Percentiles rank a stretch among this genome's conserved stretches.
phyloP scores from a whole-genome alignment of 2,329 filamentous ascomycete species.

The Gaeumannomyces sp. region DNA sequence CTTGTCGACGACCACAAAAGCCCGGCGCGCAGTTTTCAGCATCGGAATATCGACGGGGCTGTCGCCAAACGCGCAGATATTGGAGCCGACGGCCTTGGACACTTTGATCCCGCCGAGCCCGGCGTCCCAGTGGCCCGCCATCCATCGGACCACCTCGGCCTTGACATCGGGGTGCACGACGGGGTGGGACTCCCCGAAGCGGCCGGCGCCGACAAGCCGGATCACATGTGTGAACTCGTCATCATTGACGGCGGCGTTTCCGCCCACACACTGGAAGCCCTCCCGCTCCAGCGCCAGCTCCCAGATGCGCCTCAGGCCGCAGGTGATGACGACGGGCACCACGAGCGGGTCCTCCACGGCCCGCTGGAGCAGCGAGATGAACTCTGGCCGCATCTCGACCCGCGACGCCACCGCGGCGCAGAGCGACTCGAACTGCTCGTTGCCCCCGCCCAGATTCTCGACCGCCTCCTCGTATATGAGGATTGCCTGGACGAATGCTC shows the following conservation, averaged over 20 bases:
- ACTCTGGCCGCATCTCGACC: constrained; percentile 40
- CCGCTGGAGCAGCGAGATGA: constrained; percentile 36
- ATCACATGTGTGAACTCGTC: constrained; percentile 21
- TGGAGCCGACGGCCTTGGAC: constrained; percentile 15
- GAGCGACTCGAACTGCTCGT: constrained; percentile 33
- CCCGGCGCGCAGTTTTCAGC: constrained; percentile 44
- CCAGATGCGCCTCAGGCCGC: constrained; percentile 49
- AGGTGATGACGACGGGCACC: constrained; percentile 46
- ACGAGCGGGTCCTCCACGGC: constrained; percentile 27
- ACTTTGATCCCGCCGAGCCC: not conserved
- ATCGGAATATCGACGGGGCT: constrained; percentile 53
- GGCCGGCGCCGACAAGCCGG: constrained; percentile 46
- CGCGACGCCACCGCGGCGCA: constrained; percentile 37
- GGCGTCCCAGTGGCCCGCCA: constrained; percentile 26
- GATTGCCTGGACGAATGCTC: constrained; percentile 46
- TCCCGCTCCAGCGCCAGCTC: constrained; percentile 41
- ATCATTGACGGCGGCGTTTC: constrained; percentile 23
- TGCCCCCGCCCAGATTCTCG: constrained; percentile 28
- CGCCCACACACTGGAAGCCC: constrained; percentile 16
- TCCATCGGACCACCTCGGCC: constrained; percentile 34
- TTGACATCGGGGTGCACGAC: constrained; percentile 49
- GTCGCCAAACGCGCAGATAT: constrained; percentile 55
- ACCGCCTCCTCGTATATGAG: constrained; percentile 44
- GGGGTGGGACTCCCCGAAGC: constrained; percentile 34
- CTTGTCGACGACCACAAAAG: constrained; percentile 48